Conservation (phyloP, 1,284 basidiomycete species). For the Trametes polyzona region DNA sequence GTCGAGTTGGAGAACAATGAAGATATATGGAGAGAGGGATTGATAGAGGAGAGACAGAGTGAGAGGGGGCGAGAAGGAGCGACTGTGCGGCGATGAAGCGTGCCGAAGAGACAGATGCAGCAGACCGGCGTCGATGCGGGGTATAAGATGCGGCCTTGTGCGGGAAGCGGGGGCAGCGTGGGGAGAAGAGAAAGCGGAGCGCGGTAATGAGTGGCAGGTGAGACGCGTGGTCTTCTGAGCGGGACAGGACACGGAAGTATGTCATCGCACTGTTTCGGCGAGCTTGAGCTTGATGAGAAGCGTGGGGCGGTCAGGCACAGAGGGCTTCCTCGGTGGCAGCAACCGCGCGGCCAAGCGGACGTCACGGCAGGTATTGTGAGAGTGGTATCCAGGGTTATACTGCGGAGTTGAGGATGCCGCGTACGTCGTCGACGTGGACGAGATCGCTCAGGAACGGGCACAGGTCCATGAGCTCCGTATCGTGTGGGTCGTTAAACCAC, state of each 20-base stretch:
- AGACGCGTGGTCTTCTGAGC: slow-evolving; percentile 13
- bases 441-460: slow-evolving; percentile 93
- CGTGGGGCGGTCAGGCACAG: background rate
- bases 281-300: slow-evolving; percentile 1
- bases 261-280: slow-evolving; percentile 6
- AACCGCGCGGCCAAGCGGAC: background rate
- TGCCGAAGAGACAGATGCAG: slow-evolving; percentile 11
- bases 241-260: background rate
- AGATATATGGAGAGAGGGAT: background rate
- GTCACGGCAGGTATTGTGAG: background rate
- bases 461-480: slow-evolving; percentile 95
- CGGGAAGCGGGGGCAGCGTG: slow-evolving; percentile 1
- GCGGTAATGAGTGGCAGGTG: slow-evolving; percentile 12
- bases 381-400: slow-evolving; percentile 14
- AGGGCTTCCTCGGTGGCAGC: background rate
- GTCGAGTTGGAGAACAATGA: slow-evolving; percentile 5
- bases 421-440: slow-evolving; percentile 83
- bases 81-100: slow-evolving; percentile 4
- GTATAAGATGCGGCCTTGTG: slow-evolving; percentile 23
- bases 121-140: slow-evolving; percentile 25
- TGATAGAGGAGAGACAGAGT: background rate
- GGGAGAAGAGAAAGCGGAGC: slow-evolving; percentile 1
- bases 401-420: slow-evolving; percentile 86
- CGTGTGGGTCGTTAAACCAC: slow-evolving; percentile 99
- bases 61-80: background rate